Base-by-base conservation (phyloP, 2,329 filamentous ascomycete genomes). In the Apiospora malaysiana region DNA sequence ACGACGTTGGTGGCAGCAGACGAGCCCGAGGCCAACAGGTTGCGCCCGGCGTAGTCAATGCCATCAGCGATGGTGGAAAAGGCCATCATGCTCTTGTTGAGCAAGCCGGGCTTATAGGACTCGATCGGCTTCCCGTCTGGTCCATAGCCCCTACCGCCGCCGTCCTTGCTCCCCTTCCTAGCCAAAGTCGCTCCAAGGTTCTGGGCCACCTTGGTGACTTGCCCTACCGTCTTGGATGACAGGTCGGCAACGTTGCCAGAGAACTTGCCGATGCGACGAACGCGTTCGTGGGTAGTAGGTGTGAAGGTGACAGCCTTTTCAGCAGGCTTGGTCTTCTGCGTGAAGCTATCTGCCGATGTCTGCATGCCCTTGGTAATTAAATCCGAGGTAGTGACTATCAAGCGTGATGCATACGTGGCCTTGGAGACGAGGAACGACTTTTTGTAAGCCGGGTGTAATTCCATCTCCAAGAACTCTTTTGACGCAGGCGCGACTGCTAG, bases 11-110 rank as follows among this genome's bases (percentile, higher is more conserved):
- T 94, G 32, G 95, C 92, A n/a, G 95, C 94, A 1, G 88, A 86
- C 4, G 93, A 92, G 2, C 92, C 90, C 12, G 91, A 91, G 5
- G 88, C 89, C 42, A 99, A 86, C 42, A 99, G 84, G 73, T 90
- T 93, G 69, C 92, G 92, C 1, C 94, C 93, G 1, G 94, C 93
- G 75, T 97, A 92, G 75, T 97, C 95, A 71, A 98, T 93, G 47
- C 96, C 96, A 77, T 99, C 96, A 32, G 94, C 93, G 63, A 99
- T 90, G 0, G 96, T 99, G 49, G 93, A 94, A 81, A 98, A 98
- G 0, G 96, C 96, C 85, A 99, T 98, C 84, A 99, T 85, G 73
- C 92, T 94, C 86, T 97, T 98, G 84, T 99, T 99, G 75, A 99
- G 83, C 42, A 99, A 84, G 6, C 96, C 95, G 0, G 96, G 95